Percentiles rank a stretch among this genome's conserved stretches.
Evolutionary conservation across 2,329 filamentous ascomycete species (phyloP).

Genomic region (Xylaria sp.): DNA sequence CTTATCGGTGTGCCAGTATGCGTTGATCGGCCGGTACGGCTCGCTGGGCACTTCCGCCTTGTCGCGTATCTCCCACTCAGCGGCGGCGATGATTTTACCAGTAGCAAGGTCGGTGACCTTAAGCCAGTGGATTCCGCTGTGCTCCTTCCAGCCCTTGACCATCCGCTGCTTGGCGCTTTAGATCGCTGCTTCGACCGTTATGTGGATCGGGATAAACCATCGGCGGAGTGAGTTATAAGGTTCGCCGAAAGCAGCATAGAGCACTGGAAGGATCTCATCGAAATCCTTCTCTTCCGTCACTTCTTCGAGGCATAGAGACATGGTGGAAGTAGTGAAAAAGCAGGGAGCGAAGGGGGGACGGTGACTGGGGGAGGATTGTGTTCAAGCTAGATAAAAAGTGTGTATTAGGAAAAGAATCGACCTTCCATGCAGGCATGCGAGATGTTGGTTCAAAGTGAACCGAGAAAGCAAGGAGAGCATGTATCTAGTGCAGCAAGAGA

Average conservation of each 20-base stretch:
- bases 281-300: constrained; percentile 19
- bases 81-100: constrained; percentile 14
- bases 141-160: constrained; percentile 14
- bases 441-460: too few relatives aligned
- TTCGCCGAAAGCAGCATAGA: constrained; percentile 16
- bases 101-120: constrained; percentile 14
- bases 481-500: too few relatives aligned
- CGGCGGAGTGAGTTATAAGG: constrained; percentile 16
- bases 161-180: constrained; percentile 5
- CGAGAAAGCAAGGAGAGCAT: too few relatives aligned
- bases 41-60: not conserved
- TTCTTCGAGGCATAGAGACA: constrained; percentile 2
- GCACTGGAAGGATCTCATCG: constrained; percentile 12
- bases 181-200: constrained; percentile 13
- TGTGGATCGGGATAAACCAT: constrained; percentile 25
- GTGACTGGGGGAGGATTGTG: too few relatives aligned
- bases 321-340: too few relatives aligned
- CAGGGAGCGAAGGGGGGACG: too few relatives aligned
- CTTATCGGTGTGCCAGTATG: constrained; percentile 16
- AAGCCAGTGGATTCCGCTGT: constrained; percentile 12
- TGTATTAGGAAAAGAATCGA: too few relatives aligned
- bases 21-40: constrained; percentile 12
- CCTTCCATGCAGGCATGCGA: too few relatives aligned
- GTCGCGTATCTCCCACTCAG: constrained; percentile 15
- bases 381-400: too few relatives aligned